Base-by-base conservation (phyloP, 2,329 filamentous ascomycete species). In the Colletotrichum trifolii region DNA sequence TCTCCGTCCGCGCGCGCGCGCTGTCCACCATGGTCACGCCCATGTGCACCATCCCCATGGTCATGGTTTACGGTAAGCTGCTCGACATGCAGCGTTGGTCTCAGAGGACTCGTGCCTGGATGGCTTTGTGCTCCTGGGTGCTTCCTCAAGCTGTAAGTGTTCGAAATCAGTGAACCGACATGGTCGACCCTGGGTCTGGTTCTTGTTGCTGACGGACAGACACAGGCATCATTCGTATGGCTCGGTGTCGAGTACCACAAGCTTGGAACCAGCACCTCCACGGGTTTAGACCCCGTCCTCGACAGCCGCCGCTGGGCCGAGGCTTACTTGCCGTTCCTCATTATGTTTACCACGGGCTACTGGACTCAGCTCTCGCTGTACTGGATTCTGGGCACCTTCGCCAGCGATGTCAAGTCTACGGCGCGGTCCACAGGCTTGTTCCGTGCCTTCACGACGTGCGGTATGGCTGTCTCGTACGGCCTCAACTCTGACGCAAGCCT, bases 361-460 rank as follows among this genome's bases (percentile, higher is more conserved):
- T 60, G 48, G 61, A 54, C 48, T 2, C 61, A 60, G 43, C 15
- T 64, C 38, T 64, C 61, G 0, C 75, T 78, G 6, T 78, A 78
- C 69, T 78, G 76, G 76, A 75, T 78, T 25, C 68, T 78, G 10
- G 75, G 74, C 40, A 75, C 72, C 4, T 75, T 78, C 34, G 74
- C 76, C 3, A 74, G 71, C 0, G 75, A 78, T 17, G 71, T 77
- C 2, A 72, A 74, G 46, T 69, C 71, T 5, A 73, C 71, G 6
- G 68, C 74, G 6, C 69, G 73, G n/a, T 72, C 72, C 0, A 73
- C 74, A 4, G 73, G 74, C 15, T 25, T 73, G 39, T 73, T 73
- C 63, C 71, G 72, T 2, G 71, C 71, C 15, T 73, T 71, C 13
- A 71, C 73, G 47, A 73, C 72, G 0, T 69, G 68, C 2, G 73